Conservation (phyloP, 192 early-diverging fungal species). For the Podila clonocystis region DNA sequence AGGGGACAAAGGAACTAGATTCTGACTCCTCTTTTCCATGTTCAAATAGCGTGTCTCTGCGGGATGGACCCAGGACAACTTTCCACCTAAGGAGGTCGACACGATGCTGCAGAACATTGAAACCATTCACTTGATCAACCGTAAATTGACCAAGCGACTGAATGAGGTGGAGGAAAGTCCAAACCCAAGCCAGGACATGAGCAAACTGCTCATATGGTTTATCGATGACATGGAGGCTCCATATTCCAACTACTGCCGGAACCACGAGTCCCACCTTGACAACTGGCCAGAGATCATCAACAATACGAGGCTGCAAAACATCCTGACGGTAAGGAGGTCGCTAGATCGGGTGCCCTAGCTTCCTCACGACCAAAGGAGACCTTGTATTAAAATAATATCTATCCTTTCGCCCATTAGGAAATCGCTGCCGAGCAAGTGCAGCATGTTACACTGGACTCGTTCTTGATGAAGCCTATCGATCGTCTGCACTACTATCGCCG, state of each 20-base stretch:
- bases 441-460: slow-evolving; percentile 59
- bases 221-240: slow-evolving; percentile 63
- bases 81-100: slow-evolving; percentile 59
- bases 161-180: slow-evolving; percentile 8
- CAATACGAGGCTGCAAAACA: slow-evolving; percentile 49
- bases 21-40: not conserved
- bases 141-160: slow-evolving; percentile 43
- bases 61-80: slow-evolving; percentile 58
- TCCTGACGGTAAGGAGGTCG: slow-evolving; percentile 49
- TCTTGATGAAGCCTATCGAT: slow-evolving; percentile 61
- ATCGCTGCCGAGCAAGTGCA: slow-evolving; percentile 56
- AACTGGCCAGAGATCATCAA: slow-evolving; percentile 56
- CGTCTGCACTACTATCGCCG: slow-evolving; percentile 65
- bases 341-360: not conserved
- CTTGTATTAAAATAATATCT: not conserved
- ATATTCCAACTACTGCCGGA: slow-evolving; percentile 63
- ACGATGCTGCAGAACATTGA: slow-evolving; percentile 55
- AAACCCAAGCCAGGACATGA: slow-evolving; percentile 1
- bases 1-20: not conserved
- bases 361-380: not conserved
- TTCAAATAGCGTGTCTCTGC: slow-evolving; percentile 55
- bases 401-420: slow-evolving; percentile 29
- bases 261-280: slow-evolving; percentile 55
- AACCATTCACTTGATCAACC: slow-evolving; percentile 55
- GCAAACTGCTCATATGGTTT: slow-evolving; percentile 26